Base-by-base conservation (phyloP, 352 stramenopile species). In the Pelagophyceae sp. region DNA sequence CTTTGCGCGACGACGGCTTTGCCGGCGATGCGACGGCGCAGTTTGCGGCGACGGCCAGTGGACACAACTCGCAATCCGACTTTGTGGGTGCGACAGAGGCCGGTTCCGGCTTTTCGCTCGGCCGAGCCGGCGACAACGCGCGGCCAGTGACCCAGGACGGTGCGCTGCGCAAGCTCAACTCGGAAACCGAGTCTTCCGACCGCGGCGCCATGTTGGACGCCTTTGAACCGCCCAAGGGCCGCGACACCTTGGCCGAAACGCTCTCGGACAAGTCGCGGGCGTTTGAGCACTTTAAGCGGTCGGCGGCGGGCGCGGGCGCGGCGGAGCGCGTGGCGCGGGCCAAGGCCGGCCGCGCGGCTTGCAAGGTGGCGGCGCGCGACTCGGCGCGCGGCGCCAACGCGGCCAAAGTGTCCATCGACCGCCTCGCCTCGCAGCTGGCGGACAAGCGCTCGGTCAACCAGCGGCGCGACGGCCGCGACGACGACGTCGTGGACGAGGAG, bases 401-500 rank as follows among this genome's bases (percentile, higher is more conserved):
- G 5, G 83, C 85, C 35, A 96, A 95, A 72, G 60, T 76, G 1
- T 81, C 87, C 63, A 95, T 95, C 61, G 90, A 96, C 72, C 72
- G 83, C 0, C 79, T 87, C 71, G 23, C 32, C 3, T 27, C 11
- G n/a, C 32, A 70, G 60, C 67, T 81, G 31, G 6, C 3, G 25
- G 51, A 76, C 6, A 83, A 84, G 38, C 64, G 71, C 29, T 31
- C 64, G 25, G 71, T 72, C n/a, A 37, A 75, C 25, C 32, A 72
- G 76, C 35, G 33, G 67, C 58, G 64, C 77, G 54, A 38, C 33
- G 75, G 63, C 33, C 76, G 77, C 25, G 82, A 81, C 25, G 89
- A 94, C 0, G 85, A 93, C 70, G 84, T 96, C 38, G 89, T 97
- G 31, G 92, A 96, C 72, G 91, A 96, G 78, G 92, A 96, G 81